Percentiles rank a stretch among this genome's conserved stretches.
Evolutionary conservation across 2,329 filamentous ascomycete genomes (phyloP).

Genomic region (Geosmithia putterillii): DNA sequence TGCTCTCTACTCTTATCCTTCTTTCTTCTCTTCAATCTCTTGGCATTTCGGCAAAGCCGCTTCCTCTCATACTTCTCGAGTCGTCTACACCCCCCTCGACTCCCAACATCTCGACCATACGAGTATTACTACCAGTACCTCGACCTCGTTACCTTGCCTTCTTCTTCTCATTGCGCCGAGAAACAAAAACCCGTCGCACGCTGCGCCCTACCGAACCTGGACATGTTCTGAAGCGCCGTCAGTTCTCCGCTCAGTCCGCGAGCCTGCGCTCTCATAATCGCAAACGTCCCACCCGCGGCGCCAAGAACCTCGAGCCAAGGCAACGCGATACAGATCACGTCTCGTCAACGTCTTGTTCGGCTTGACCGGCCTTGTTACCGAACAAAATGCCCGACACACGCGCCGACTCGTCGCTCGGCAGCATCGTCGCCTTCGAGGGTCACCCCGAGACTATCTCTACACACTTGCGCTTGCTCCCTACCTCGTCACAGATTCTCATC

Average conservation of each 20-base stretch:
- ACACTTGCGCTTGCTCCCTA: conserved; percentile 47
- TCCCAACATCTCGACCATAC: not conserved
- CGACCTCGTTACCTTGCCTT: not conserved
- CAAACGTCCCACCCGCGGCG: not conserved
- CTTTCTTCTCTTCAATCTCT: not conserved
- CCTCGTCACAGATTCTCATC: conserved; percentile 44
- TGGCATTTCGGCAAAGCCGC: not conserved
- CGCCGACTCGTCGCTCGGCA: conserved; percentile 18
- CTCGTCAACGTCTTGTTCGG: too few species aligned
- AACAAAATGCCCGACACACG: not conserved
- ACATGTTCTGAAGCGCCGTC: not conserved
- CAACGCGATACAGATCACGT: not conserved
- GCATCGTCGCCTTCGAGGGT: conserved; percentile 49
- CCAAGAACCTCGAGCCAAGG: not conserved
- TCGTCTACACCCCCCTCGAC: not conserved
- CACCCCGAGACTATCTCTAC: conserved; percentile 40
- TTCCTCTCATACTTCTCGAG: not conserved
- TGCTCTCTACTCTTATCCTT: not conserved
- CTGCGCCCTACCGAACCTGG: not conserved
- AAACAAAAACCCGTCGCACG: not conserved
- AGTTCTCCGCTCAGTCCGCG: not conserved
- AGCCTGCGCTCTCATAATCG: not conserved
- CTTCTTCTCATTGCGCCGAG: not conserved
- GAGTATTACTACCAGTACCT: not conserved
- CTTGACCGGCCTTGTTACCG: not conserved